These are phyloP conservation scores for Mycena galericulata DNA, from an alignment of 768 basidiomycete species.

Conservation along the genomic window DNA sequence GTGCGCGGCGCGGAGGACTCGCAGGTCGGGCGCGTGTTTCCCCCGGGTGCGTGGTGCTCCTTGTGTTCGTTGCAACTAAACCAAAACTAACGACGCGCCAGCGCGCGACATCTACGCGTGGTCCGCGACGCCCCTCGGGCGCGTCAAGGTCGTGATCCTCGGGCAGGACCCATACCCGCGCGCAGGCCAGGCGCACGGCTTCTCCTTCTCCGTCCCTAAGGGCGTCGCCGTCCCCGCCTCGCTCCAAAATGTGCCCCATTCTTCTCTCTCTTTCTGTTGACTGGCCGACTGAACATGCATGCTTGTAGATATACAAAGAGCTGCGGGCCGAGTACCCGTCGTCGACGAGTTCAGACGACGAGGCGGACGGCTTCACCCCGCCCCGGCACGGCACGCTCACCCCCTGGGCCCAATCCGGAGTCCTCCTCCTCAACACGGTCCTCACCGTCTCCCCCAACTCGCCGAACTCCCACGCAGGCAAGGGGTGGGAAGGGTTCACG, in stretches of 20 bases:
- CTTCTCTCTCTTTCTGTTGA: not conserved
- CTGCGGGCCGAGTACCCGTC: conserved; percentile 85
- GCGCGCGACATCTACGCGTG: conserved; percentile 82
- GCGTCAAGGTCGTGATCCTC: conserved; percentile 89
- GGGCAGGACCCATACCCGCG: conserved; percentile 93
- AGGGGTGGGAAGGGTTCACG: conserved; percentile 94
- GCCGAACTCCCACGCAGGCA: conserved; percentile 85
- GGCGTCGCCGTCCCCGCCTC: conserved; percentile 86
- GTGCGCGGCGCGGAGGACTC: conserved; percentile 64
- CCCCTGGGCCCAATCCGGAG: conserved; percentile 74
- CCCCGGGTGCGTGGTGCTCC: conserved; percentile 68
- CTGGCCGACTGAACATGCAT: conserved; percentile 27
- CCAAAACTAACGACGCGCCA: not conserved
- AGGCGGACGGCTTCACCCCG: conserved; percentile 60
- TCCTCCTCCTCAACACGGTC: conserved; percentile 92
- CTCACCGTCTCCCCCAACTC: conserved; percentile 84
- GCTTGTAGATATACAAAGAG: conserved; percentile 84
- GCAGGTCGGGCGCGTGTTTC: conserved; percentile 71
- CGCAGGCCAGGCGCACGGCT: conserved; percentile 85
- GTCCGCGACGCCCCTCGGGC: conserved; percentile 88
- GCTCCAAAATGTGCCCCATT: conserved; percentile 79
- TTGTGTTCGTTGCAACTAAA: not conserved
- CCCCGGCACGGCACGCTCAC: conserved; percentile 90
- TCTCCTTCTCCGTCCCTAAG: conserved; percentile 90
- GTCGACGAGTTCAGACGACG: too few species aligned